phyloP scores from a whole-genome alignment of 2,329 filamentous ascomycete genomes.

The Hypoxylon sp. region DNA sequence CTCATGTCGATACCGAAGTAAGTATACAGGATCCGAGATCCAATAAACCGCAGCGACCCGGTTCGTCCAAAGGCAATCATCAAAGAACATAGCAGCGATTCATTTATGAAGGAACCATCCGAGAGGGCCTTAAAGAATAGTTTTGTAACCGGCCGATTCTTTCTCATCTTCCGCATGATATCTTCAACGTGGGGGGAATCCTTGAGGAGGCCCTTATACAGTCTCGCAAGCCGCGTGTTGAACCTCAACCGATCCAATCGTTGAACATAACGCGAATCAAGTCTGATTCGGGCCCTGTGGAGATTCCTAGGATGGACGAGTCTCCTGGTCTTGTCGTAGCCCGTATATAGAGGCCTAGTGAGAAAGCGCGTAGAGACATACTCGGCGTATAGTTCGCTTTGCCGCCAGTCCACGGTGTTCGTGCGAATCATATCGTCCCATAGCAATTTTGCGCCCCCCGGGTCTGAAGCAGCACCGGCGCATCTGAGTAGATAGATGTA shows the following conservation, averaged over 20 bases:
- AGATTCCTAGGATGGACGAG: slow-evolving; percentile 59
- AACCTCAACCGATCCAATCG: slow-evolving; percentile 48
- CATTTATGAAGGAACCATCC: slow-evolving; percentile 54
- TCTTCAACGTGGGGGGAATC: slow-evolving; percentile 49
- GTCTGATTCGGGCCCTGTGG: slow-evolving; percentile 47
- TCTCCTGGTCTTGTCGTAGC: slow-evolving; percentile 60
- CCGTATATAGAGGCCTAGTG: slow-evolving; percentile 62
- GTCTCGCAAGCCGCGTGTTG: slow-evolving; percentile 24
- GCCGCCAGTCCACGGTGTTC: slow-evolving; percentile 45
- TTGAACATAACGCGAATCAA: slow-evolving; percentile 10
- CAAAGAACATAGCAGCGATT: slow-evolving; percentile 59
- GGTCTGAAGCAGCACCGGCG: slow-evolving; percentile 62
- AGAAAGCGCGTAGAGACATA: slow-evolving; percentile 65
- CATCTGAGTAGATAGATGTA: slow-evolving; percentile 63
- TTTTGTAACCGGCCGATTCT: slow-evolving; percentile 47
- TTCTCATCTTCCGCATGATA: slow-evolving; percentile 51
- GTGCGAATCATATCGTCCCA: slow-evolving; percentile 54
- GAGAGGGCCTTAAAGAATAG: slow-evolving; percentile 52
- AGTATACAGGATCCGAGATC: slow-evolving; percentile 49
- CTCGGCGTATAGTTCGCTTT: slow-evolving; percentile 57
- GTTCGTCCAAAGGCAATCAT: slow-evolving; percentile 61
- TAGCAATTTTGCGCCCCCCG: slow-evolving; percentile 54
- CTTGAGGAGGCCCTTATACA: slow-evolving; percentile 55
- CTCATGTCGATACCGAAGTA: slow-evolving; percentile 51
- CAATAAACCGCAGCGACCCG: slow-evolving; percentile 55